These are phyloP conservation scores for Penicillium alfredii DNA, from an alignment of 495 filamentous ascomycete genomes.

Conservation along the genomic window DNA sequence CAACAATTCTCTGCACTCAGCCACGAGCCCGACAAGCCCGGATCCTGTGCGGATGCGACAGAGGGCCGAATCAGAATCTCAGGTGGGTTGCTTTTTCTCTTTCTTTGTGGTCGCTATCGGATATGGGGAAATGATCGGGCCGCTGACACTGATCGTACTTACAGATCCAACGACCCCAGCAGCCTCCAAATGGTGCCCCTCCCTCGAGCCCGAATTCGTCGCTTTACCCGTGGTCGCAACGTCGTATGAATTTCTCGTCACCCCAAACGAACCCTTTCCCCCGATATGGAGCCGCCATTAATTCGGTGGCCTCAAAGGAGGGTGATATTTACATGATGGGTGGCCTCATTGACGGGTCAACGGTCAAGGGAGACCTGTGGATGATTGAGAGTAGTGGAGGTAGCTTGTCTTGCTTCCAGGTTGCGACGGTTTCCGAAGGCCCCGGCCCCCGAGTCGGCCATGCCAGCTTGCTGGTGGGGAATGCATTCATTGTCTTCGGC, in stretches of 20 bases:
- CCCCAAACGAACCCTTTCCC: slow-evolving; percentile 86
- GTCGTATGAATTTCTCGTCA: slow-evolving; percentile 76
- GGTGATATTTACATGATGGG: slow-evolving; percentile 98
- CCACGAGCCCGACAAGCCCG: slow-evolving; percentile 45
- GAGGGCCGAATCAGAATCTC: slow-evolving; percentile 45
- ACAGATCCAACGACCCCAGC: slow-evolving; percentile 32
- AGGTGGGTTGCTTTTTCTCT: slow-evolving; percentile 31
- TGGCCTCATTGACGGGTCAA: slow-evolving; percentile 86
- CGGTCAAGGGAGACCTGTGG: slow-evolving; percentile 96
- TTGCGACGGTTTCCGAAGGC: slow-evolving; percentile 86
- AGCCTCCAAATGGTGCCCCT: slow-evolving; percentile 29
- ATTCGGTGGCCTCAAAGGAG: slow-evolving; percentile 87
- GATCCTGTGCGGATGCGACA: slow-evolving; percentile 48
- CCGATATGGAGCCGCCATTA: slow-evolving; percentile 94
- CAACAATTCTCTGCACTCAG: slow-evolving; percentile 58
- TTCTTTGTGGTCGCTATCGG: not conserved
- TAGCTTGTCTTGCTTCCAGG: slow-evolving; percentile 84
- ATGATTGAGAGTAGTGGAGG: slow-evolving; percentile 83
- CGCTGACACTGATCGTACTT: not conserved
- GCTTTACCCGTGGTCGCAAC: slow-evolving; percentile 95
- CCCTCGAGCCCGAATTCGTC: slow-evolving; percentile 47
- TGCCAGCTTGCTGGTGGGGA: slow-evolving; percentile 88
- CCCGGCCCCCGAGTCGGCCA: slow-evolving; percentile 95
- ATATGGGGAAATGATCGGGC: too few species aligned
- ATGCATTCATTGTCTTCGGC: slow-evolving; percentile 98